phyloP scores from a whole-genome alignment of 2,329 filamentous ascomycete genomes.

The Colletotrichum acutatum region DNA sequence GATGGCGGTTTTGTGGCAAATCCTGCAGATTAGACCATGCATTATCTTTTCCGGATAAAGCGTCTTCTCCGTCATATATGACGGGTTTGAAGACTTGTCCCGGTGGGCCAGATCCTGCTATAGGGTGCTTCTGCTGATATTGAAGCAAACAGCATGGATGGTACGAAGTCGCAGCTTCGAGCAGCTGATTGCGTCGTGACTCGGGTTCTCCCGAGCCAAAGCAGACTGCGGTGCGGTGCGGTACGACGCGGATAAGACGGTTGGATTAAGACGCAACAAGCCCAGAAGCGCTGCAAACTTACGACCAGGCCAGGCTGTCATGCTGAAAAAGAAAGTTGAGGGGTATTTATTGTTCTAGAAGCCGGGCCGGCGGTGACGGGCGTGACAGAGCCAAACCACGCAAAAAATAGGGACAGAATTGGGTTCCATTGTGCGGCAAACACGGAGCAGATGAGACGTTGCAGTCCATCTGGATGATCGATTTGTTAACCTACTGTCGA shows the following conservation, averaged over 20 bases:
- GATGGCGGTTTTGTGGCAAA: not conserved
- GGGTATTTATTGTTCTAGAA: slow-evolving; percentile 26
- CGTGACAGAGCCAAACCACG: not conserved
- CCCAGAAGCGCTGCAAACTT: not conserved
- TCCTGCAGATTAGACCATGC: not conserved
- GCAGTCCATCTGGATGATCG: slow-evolving; percentile 18
- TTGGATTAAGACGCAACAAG: not conserved
- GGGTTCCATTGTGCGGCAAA: not conserved
- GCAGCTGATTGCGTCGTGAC: not conserved
- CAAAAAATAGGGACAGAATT: not conserved
- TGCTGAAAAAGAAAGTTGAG: not conserved
- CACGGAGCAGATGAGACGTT: slow-evolving; percentile 9
- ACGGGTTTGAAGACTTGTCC: slow-evolving; percentile 1
- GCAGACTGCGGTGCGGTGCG: not conserved
- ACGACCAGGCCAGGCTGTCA: slow-evolving; percentile 1
- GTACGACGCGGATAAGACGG: not conserved
- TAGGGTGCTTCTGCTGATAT: slow-evolving; percentile 11
- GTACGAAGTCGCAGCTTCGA: not conserved
- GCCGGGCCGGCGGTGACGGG: slow-evolving; percentile 12
- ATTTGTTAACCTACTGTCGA: slow-evolving; percentile 14
- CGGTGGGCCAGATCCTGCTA: slow-evolving; percentile 10
- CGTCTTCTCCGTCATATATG: not conserved
- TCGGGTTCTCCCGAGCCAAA: not conserved
- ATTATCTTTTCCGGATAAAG: not conserved
- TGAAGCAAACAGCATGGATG: slow-evolving; percentile 27